A percentile compares a stretch with the other conserved stretches of the same genome.
phyloP scores from a whole-genome alignment of 495 filamentous ascomycete species.

The Neurospora sublineolata region DNA sequence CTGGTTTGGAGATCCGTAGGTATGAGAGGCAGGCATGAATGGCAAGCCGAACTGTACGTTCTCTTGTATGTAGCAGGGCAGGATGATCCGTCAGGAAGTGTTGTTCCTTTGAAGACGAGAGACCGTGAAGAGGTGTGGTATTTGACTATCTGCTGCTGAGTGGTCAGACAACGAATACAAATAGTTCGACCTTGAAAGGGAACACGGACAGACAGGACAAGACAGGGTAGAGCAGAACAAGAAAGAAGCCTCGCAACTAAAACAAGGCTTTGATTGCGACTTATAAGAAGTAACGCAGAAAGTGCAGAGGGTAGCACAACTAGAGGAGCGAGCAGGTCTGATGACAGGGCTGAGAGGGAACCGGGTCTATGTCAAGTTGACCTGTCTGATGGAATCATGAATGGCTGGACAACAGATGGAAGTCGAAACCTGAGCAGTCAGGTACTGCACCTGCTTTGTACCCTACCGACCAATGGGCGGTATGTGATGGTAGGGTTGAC shows the following conservation, averaged over 20 bases:
- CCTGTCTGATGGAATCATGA: neutral
- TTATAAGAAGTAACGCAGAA: neutral
- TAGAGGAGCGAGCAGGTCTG: neutral
- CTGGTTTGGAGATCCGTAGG: neutral
- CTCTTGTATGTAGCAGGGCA: neutral
- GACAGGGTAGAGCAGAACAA: neutral
- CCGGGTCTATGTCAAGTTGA: neutral
- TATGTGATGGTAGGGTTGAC: neutral
- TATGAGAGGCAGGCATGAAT: neutral
- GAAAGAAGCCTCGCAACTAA: neutral
- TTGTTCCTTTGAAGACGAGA: neutral
- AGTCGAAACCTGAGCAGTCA: neutral
- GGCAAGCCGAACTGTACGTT: neutral
- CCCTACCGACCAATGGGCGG: neutral
- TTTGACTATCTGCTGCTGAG: neutral
- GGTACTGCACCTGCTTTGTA: neutral
- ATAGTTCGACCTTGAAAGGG: neutral
- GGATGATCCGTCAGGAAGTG: neutral
- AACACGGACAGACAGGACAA: neutral
- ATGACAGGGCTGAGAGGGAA: neutral
- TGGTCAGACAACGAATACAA: neutral
- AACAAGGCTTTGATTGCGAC: neutral
- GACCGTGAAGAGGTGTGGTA: neutral
- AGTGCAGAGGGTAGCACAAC: neutral
- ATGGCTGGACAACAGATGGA: neutral